These are phyloP conservation scores for Posidonia oceanica DNA, from an alignment of 116 monocot species.

Conservation along the genomic window DNA sequence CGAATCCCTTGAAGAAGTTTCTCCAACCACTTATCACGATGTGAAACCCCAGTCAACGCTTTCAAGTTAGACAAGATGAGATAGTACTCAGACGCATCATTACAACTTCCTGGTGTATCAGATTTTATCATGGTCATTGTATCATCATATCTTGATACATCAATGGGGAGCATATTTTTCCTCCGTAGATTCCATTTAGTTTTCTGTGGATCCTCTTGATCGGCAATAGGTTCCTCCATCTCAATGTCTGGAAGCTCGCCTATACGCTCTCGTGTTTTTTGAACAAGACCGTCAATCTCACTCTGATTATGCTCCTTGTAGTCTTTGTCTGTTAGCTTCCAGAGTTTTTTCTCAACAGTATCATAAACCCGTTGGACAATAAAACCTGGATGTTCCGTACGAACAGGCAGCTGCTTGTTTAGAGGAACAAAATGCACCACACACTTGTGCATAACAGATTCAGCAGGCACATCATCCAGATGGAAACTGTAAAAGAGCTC, in stretches of 20 bases:
- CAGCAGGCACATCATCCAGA: slow-evolving; percentile 82
- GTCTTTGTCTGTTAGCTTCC: slow-evolving; percentile 80
- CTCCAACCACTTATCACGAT: slow-evolving; percentile 82
- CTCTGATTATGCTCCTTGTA: slow-evolving; percentile 72
- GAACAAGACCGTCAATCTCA: slow-evolving; percentile 69
- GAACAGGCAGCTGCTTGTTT: slow-evolving; percentile 64
- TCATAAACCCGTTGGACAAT: slow-evolving; percentile 90
- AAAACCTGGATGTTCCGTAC: slow-evolving; percentile 67
- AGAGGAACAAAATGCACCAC: slow-evolving; percentile 85
- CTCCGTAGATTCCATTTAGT: slow-evolving; percentile 41
- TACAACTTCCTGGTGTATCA: slow-evolving; percentile 76
- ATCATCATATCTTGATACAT: slow-evolving; percentile 46
- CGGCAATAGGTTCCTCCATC: slow-evolving; percentile 24
- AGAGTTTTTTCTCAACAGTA: slow-evolving; percentile 55
- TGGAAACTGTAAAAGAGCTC: slow-evolving; percentile 93
- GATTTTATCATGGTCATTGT: slow-evolving; percentile 19
- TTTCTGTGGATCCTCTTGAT: slow-evolving; percentile 32
- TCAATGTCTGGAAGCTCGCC: slow-evolving; percentile 64
- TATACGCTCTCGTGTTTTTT: slow-evolving; percentile 54
- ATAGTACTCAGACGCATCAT: slow-evolving; percentile 31
- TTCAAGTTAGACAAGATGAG: slow-evolving; percentile 44
- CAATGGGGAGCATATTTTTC: slow-evolving; percentile 40
- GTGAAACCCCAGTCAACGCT: slow-evolving; percentile 54
- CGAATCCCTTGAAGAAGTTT: slow-evolving; percentile 72
- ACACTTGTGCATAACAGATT: slow-evolving; percentile 93